Base-by-base conservation (phyloP, 495 filamentous ascomycete species). In the Arthonia radiata region DNA sequence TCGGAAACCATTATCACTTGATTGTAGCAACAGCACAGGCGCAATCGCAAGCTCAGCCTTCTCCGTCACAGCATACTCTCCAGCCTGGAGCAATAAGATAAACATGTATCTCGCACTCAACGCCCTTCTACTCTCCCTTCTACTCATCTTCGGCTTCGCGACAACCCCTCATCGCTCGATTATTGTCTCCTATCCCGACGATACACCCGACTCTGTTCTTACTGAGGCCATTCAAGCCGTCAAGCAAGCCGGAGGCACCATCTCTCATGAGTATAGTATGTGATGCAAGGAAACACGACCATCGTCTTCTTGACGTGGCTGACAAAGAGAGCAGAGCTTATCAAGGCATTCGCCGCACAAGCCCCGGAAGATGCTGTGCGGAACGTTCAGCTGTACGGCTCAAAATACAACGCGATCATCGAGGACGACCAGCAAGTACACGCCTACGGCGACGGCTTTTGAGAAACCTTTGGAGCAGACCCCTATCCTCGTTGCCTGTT, bases 341-440 rank as follows among this genome's bases (percentile, higher is more conserved):
- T 67, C 41, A 63, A 55, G 53, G 78, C 71, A 12, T 90, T 83
- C 42, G 66, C 77, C 23, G 72, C 68, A 23, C 68, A 72, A 33
- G 64, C 67, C 25, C 64, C 74, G 2, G 58, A 56, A 15, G 64
- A 66, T 33, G 57, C 64, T n/a, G 46, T 90, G 19, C 57, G 75
- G 31, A 61, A 56, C 4, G 59, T 90, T n/a, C 59, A 69, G 26
- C 59, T 63, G 0, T 53, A 61, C 49, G 69, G 72, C 14, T 44
- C 56, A 16, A 42, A 67, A 28, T 72, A 73, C 44, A 52, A 64
- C 23, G 66, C 71, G 1, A 44, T 59, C 6, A 67, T 91, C 26
- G 80, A 91, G 41, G 71, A 80, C 34, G 78, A 90, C 38, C 49
- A 22, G n/a, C n/a, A n/a, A n/a, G n/a, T n/a, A n/a, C n/a, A n/a